Conservation (phyloP, 345 rosid species). For the Brassica nigra region DNA sequence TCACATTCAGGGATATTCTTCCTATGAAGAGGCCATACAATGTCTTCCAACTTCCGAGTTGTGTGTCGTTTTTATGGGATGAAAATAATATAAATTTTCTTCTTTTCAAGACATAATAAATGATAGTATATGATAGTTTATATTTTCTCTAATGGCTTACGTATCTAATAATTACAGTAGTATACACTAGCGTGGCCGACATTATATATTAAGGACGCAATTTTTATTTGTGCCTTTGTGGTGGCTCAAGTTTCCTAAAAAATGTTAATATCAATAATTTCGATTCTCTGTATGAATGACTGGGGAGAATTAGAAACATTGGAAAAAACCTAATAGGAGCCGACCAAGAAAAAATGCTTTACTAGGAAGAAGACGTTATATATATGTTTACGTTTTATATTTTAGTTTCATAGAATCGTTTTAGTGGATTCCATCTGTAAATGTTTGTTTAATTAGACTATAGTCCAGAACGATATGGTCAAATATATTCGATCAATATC, state of each 20-base stretch:
- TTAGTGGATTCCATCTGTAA: background rate
- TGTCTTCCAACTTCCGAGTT: conserved; percentile 2
- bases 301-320: background rate
- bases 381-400: background rate
- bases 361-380: background rate
- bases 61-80: background rate
- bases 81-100: background rate
- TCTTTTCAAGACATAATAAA: background rate
- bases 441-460: background rate
- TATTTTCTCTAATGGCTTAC: background rate
- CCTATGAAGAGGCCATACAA: conserved; percentile 6
- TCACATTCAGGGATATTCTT: conserved; percentile 32
- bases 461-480: conserved; percentile 12
- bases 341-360: background rate
- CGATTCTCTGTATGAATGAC: background rate
- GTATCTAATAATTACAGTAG: background rate
- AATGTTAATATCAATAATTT: background rate
- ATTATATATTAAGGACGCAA: conserved; percentile 4
- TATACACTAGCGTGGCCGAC: conserved; percentile 22
- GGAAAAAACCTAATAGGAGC: background rate
- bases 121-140: background rate
- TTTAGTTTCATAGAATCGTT: background rate
- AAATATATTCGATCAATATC: background rate
- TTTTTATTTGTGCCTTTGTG: background rate
- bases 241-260: background rate